Evolutionary conservation across 805 yeast genomes (phyloP).

Genomic region (Yarrowia hollandica): DNA sequence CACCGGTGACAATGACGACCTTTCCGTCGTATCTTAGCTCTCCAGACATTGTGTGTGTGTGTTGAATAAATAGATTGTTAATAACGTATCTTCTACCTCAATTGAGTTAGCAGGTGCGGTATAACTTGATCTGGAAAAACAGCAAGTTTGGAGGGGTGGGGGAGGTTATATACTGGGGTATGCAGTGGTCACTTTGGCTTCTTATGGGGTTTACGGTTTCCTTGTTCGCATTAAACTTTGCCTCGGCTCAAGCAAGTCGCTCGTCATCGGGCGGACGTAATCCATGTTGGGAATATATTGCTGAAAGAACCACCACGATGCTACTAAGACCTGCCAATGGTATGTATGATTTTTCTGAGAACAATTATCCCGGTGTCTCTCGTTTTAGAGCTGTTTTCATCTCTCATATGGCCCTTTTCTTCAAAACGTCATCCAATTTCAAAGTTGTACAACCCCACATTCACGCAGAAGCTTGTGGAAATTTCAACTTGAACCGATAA

Average conservation of each 20-base stretch:
- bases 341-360: neutral
- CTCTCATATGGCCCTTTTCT: neutral
- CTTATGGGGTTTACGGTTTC: constrained; percentile 26
- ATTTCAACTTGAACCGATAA: neutral
- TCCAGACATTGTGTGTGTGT: constrained; percentile 34
- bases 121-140: constrained; percentile 21
- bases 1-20: constrained; percentile 93
- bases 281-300: neutral
- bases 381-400: no score
- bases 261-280: constrained; percentile 19
- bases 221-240: constrained; percentile 18
- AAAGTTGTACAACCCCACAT: constrained; percentile 26
- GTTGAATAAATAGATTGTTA: constrained; percentile 28
- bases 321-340: no score
- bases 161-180: constrained; percentile 20
- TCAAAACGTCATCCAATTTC: neutral
- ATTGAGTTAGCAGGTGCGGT: constrained; percentile 28
- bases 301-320: no score
- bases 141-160: constrained; percentile 16
- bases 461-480: constrained; percentile 22
- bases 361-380: neutral
- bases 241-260: constrained; percentile 29
- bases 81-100: constrained; percentile 27
- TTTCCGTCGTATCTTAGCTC: constrained; percentile 64
- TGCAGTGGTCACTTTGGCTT: constrained; percentile 21